Conservation (phyloP, 176 grass and related monocot species). For the Hordeum vulgare region DNA sequence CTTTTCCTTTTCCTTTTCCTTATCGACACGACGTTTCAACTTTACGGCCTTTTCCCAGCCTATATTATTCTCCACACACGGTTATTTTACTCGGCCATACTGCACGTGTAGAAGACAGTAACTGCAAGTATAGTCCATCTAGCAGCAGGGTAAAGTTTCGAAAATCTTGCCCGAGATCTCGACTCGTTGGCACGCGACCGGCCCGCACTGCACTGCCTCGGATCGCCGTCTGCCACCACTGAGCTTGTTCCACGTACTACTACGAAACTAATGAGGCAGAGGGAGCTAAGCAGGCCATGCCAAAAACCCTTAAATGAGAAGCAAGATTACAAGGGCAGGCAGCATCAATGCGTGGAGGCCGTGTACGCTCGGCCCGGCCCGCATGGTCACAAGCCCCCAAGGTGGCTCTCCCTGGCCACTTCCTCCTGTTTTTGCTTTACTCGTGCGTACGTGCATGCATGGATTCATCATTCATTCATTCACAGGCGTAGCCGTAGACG, state of each 20-base stretch:
- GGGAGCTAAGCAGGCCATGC: slow-evolving; percentile 15
- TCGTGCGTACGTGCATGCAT: background rate
- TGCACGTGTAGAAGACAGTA: background rate
- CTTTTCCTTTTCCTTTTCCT: background rate
- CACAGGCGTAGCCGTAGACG: background rate
- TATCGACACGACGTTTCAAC: slow-evolving; percentile 2
- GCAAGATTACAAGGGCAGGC: slow-evolving; percentile 19
- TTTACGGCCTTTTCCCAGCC: background rate
- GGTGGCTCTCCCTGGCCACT: slow-evolving; percentile 24
- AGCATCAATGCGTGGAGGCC: slow-evolving; percentile 10
- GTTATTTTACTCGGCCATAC: background rate
- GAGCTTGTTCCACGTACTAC: background rate
- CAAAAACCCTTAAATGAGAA: slow-evolving; percentile 26
- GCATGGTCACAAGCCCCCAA: slow-evolving; percentile 20
- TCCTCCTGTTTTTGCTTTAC: slow-evolving; percentile 3
- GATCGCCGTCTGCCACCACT: background rate
- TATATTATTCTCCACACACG: background rate
- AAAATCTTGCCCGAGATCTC: background rate
- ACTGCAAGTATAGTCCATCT: background rate
- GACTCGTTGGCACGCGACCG: background rate
- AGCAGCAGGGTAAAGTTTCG: background rate
- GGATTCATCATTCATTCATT: background rate
- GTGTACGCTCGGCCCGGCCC: slow-evolving; percentile 5
- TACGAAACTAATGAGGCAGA: background rate
- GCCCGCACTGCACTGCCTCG: background rate